Percentiles rank a stretch among this genome's conserved stretches.
phyloP scores from a whole-genome alignment of 805 yeast genomes.

The Priceomyces carsonii region DNA sequence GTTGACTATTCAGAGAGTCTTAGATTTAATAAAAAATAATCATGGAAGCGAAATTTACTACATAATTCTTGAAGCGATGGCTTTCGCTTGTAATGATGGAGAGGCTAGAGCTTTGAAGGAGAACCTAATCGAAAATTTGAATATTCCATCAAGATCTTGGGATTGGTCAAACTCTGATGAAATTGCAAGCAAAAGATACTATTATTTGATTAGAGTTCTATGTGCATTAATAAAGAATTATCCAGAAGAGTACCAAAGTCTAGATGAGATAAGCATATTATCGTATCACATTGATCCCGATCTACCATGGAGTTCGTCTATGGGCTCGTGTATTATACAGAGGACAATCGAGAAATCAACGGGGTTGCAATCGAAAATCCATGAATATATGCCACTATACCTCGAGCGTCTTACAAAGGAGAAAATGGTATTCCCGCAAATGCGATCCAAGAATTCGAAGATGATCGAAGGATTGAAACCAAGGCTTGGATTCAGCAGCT shows the following conservation, averaged over 20 bases:
- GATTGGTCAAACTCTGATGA: constrained; percentile 7
- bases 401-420: neutral
- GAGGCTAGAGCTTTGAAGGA: neutral
- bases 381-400: neutral
- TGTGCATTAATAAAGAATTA: constrained; percentile 6
- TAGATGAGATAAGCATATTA: constrained; percentile 4
- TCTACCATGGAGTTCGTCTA: constrained; percentile 27
- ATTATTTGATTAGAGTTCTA: constrained; percentile 8
- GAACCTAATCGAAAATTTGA: constrained; percentile 2
- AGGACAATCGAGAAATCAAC: neutral
- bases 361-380: neutral
- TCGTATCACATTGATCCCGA: constrained; percentile 27
- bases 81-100: neutral
- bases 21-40: constrained; percentile 1
- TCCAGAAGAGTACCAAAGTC: neutral
- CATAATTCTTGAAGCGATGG: constrained; percentile 1
- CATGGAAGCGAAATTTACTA: neutral
- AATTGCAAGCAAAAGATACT: constrained; percentile 1
- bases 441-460: neutral
- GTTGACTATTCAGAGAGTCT: neutral
- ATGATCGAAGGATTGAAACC: constrained; percentile 15
- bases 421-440: neutral
- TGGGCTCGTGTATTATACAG: constrained; percentile 12
- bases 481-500: constrained; percentile 21
- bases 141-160: constrained; percentile 9